Evolutionary conservation across 257 asterid species (phyloP).

Genomic region (Nicotiana benthamiana): DNA sequence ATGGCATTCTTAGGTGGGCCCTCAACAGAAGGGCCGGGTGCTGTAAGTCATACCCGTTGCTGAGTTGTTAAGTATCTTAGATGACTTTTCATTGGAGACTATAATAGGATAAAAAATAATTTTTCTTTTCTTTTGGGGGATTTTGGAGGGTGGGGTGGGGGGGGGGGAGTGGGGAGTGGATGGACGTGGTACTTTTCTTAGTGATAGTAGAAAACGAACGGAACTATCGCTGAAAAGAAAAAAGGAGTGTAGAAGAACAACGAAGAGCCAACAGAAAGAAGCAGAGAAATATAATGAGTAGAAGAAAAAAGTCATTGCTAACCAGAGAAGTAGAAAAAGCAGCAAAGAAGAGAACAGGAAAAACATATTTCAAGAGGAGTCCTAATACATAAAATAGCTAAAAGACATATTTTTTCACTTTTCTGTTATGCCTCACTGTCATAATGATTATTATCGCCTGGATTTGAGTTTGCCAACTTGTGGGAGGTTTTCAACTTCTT

Average conservation of each 20-base stretch:
- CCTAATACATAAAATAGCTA: background rate
- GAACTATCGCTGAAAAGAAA: background rate
- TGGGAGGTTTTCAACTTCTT: background rate
- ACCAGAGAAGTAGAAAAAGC: background rate
- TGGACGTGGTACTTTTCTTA: background rate
- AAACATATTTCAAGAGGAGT: background rate
- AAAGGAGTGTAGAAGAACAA: background rate
- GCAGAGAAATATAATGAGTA: background rate
- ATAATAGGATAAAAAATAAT: background rate
- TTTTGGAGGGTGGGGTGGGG: no score
- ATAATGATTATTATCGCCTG: background rate
- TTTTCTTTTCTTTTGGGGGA: background rate
- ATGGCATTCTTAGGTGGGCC: conserved; percentile 98
- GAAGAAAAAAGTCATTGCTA: background rate
- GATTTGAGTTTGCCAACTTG: background rate
- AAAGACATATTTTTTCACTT: background rate
- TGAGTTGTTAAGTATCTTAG: background rate
- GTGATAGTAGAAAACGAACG: background rate
- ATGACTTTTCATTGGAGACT: background rate
- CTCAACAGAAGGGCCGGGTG: conserved; percentile 88
- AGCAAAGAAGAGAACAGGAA: background rate
- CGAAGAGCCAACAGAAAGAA: background rate
- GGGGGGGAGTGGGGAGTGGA: no score
- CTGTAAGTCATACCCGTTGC: conserved; percentile 43
- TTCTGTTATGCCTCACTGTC: background rate